Conservation (phyloP, 164 flowering plant species). For the Sedum album region DNA sequence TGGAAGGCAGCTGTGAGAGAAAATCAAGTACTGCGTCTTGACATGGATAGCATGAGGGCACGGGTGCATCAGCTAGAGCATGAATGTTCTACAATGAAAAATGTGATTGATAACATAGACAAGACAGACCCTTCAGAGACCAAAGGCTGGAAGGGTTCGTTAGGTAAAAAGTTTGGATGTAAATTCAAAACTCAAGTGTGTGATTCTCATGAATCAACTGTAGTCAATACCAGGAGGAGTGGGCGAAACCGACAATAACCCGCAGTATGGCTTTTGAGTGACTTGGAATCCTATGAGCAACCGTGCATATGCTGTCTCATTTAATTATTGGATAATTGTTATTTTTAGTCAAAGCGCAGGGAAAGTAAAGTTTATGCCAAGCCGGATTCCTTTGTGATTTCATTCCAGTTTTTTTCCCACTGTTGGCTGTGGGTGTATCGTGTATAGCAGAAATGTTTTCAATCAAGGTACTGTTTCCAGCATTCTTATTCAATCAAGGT, state of each 20-base stretch:
- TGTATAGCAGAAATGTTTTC: neutral
- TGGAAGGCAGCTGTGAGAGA: constrained; percentile 71
- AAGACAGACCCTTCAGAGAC: constrained; percentile 17
- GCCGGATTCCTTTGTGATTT: neutral
- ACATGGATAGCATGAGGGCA: constrained; percentile 92
- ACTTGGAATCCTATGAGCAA: neutral
- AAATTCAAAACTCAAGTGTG: constrained; percentile 95
- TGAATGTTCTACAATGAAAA: constrained; percentile 82
- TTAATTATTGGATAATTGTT: neutral
- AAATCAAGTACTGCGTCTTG: constrained; percentile 79
- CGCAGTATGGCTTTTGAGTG: neutral
- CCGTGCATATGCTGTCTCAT: neutral
- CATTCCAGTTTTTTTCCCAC: constrained; percentile 2
- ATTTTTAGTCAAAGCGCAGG: neutral
- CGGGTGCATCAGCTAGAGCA: constrained; percentile 85
- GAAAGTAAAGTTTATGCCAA: neutral
- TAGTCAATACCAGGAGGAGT: constrained; percentile 37
- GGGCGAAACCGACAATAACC: constrained; percentile 20
- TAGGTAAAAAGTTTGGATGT: constrained; percentile 63
- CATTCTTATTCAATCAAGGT: too few relatives aligned
- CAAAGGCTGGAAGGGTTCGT: constrained; percentile 37
- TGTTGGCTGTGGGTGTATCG: neutral
- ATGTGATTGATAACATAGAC: constrained; percentile 67
- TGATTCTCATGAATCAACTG: constrained; percentile 75
- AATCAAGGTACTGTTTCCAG: too few relatives aligned